Percentiles rank a stretch among this genome's conserved stretches.
These are phyloP conservation scores for Ilex aquifolium DNA, from an alignment of 257 asterid species.

Conservation along the genomic window DNA sequence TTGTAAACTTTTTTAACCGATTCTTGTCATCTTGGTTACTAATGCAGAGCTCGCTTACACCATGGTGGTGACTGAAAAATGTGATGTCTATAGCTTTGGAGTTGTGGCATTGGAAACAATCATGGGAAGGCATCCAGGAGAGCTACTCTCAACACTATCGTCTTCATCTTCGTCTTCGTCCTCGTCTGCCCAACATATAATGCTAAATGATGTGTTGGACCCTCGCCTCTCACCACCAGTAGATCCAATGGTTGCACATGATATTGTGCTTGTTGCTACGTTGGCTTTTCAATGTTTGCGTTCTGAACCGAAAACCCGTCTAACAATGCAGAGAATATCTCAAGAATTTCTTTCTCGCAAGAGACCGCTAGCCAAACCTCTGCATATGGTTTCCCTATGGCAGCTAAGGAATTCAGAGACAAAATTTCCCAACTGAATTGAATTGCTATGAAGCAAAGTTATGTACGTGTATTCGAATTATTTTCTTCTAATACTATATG, in stretches of 20 bases:
- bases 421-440: too few relatives aligned
- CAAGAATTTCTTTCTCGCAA: background rate
- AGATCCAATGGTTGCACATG: background rate
- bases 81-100: background rate
- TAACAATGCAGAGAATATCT: background rate
- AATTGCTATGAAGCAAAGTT: too few relatives aligned
- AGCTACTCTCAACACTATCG: background rate
- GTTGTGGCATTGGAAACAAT: background rate
- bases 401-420: background rate
- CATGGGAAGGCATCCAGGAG: background rate
- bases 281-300: background rate
- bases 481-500: too few relatives aligned
- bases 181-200: background rate
- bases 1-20: too few relatives aligned
- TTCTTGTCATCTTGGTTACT: background rate
- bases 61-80: background rate
- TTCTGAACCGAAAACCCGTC: background rate
- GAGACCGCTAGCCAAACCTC: too few relatives aligned
- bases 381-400: background rate
- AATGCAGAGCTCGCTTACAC: background rate
- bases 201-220: background rate
- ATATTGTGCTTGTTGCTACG: background rate
- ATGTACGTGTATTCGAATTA: too few relatives aligned
- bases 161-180: too few relatives aligned
- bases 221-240: background rate